phyloP scores from a whole-genome alignment of 257 asterid genomes.

The Fraxinus anomala region DNA sequence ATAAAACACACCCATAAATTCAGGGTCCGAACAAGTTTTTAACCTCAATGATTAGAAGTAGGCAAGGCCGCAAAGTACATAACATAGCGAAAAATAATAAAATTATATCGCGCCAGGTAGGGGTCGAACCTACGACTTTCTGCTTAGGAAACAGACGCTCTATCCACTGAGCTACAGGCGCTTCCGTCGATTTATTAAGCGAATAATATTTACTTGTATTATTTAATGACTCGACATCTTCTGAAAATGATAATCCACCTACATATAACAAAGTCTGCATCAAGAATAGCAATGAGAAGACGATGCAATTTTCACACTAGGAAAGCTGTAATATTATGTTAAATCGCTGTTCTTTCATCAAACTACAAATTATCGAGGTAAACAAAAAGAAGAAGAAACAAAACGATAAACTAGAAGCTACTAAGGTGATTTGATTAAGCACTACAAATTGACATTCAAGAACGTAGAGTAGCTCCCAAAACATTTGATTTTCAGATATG shows the following conservation, averaged over 20 bases:
- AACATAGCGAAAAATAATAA: neutral
- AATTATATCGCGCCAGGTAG: conserved; percentile 88
- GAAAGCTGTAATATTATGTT: neutral
- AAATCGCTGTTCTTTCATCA: neutral
- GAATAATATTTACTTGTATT: no score
- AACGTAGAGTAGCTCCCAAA: neutral
- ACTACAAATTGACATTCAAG: neutral
- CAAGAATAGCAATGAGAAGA: neutral
- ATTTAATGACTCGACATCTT: neutral
- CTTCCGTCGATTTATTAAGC: neutral
- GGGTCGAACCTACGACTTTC: conserved; percentile 97
- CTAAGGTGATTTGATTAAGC: neutral
- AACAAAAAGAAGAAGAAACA: neutral
- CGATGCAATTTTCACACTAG: neutral
- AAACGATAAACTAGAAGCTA: neutral
- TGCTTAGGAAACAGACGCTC: conserved; percentile 99
- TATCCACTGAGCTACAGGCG: conserved; percentile 99
- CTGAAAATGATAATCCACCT: neutral
- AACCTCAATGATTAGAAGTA: neutral
- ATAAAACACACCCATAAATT: neutral
- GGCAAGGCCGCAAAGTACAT: neutral
- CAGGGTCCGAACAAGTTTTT: neutral
- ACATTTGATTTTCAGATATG: neutral
- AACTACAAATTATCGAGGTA: neutral
- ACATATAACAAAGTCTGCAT: neutral